Evolutionary conservation across 1,284 basidiomycete species (phyloP).

Genomic region (Papiliotrema laurentii): DNA sequence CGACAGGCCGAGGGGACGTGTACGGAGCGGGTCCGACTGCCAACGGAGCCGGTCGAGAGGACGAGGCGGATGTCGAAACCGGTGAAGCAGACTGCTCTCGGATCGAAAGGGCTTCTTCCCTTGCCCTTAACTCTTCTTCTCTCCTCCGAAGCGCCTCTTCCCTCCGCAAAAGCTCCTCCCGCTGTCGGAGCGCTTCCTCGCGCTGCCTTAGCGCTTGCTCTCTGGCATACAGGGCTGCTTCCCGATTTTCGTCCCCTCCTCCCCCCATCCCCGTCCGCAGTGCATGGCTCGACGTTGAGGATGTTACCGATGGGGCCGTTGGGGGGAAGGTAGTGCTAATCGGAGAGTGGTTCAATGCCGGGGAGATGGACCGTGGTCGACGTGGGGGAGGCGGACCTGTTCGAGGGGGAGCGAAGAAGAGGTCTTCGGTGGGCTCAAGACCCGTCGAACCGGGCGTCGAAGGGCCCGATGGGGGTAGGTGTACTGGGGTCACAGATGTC

Average conservation of each 20-base stretch:
- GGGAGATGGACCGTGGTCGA: not conserved
- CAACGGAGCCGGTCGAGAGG: not conserved
- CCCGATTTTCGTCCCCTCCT: not conserved
- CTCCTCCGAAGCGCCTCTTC: not conserved
- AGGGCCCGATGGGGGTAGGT: not conserved
- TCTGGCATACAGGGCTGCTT: not conserved
- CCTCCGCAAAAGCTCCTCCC: not conserved
- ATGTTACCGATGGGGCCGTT: too few species aligned
- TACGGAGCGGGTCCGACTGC: not conserved
- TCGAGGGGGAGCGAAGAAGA: conserved; percentile 2
- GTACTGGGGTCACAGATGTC: too few species aligned
- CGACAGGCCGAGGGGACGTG: not conserved
- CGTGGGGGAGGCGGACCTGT: conserved; percentile 2
- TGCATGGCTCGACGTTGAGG: too few species aligned
- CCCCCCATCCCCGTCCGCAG: too few species aligned
- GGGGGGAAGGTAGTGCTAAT: too few species aligned
- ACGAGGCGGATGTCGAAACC: not conserved
- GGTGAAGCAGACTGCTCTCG: not conserved
- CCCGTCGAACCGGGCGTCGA: not conserved
- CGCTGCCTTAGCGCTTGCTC: not conserved
- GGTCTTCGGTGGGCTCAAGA: not conserved
- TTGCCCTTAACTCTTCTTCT: not conserved
- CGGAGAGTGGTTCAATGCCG: too few species aligned
- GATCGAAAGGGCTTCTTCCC: not conserved
- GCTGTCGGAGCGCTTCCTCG: not conserved